A percentile compares a stretch with the other conserved stretches of the same genome.
Evolutionary conservation across 306 rosid species (phyloP).

Genomic region (Vachellia pachyceras): DNA sequence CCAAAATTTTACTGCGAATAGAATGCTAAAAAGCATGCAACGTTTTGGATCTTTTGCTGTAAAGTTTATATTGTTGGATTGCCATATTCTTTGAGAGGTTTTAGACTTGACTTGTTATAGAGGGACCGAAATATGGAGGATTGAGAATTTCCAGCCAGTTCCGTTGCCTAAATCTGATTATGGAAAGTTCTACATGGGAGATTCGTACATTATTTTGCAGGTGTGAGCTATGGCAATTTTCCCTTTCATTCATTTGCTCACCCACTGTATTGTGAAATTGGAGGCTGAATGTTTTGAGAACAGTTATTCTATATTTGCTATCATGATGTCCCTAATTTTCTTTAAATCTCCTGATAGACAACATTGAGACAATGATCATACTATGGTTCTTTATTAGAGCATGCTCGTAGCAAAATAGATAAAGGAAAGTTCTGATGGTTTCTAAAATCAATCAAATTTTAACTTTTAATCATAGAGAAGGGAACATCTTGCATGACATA

Average conservation of each 20-base stretch:
- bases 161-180: slow-evolving; percentile 89
- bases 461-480: slow-evolving; percentile 26
- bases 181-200: slow-evolving; percentile 97
- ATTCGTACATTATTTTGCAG: slow-evolving; percentile 91
- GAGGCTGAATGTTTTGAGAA: slow-evolving; percentile 23
- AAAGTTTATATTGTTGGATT: slow-evolving; percentile 37
- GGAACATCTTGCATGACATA: slow-evolving; percentile 8
- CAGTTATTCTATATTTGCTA: slow-evolving; percentile 33
- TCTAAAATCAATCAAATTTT: slow-evolving; percentile 14
- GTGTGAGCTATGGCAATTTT: slow-evolving; percentile 47
- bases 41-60: slow-evolving; percentile 30
- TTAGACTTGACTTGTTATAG: slow-evolving; percentile 75
- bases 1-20: slow-evolving; percentile 2
- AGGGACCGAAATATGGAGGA: slow-evolving; percentile 99
- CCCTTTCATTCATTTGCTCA: slow-evolving; percentile 17
- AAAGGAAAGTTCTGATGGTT: slow-evolving; percentile 19
- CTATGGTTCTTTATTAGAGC: slow-evolving; percentile 21
- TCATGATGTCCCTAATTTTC: slow-evolving; percentile 5
- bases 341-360: slow-evolving; percentile 16
- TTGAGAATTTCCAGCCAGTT: slow-evolving; percentile 94
- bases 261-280: slow-evolving; percentile 26
- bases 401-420: slow-evolving; percentile 15
- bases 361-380: background rate
- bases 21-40: slow-evolving; percentile 22
- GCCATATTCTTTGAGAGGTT: slow-evolving; percentile 40